Evolutionary conservation across 257 asterid genomes (phyloP).

Genomic region (Leptodermis oblonga): DNA sequence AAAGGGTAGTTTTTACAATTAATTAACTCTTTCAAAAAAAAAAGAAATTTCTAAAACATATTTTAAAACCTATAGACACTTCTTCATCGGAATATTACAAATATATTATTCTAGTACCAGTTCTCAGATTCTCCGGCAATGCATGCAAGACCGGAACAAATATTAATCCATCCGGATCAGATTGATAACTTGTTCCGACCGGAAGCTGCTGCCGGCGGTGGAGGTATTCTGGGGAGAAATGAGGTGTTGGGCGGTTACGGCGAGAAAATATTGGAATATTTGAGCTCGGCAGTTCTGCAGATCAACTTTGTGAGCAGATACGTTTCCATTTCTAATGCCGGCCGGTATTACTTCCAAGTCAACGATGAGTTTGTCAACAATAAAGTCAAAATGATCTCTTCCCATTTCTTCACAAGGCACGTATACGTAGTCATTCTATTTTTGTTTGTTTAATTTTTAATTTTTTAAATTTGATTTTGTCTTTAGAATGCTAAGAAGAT

Average conservation of each 20-base stretch:
- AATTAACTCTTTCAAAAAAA: too few relatives aligned
- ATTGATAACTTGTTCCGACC: slow-evolving; percentile 14
- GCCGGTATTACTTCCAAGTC: slow-evolving; percentile 12
- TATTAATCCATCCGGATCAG: slow-evolving; percentile 3
- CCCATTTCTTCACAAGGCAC: slow-evolving; percentile 18
- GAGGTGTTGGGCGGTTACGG: too few relatives aligned
- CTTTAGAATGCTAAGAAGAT: too few relatives aligned
- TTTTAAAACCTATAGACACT: too few relatives aligned
- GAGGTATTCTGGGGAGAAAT: slow-evolving; percentile 8
- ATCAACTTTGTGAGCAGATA: slow-evolving; percentile 6
- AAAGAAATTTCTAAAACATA: too few relatives aligned
- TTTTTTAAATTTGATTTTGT: too few relatives aligned
- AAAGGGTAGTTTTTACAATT: too few relatives aligned
- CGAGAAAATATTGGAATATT: slow-evolving; percentile 13
- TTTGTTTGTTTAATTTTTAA: too few relatives aligned
- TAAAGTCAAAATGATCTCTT: slow-evolving; percentile 14
- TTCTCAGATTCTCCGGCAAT: neutral
- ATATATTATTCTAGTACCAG: too few relatives aligned
- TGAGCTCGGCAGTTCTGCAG: slow-evolving; percentile 24
- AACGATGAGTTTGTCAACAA: slow-evolving; percentile 14
- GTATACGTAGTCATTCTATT: too few relatives aligned
- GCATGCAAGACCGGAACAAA: neutral
- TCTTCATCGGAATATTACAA: too few relatives aligned
- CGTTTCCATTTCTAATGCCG: slow-evolving; percentile 2
- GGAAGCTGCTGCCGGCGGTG: slow-evolving; percentile 10